Evolutionary conservation across 768 basidiomycete species (phyloP).

Genomic region (Pleurotus eryngii): DNA sequence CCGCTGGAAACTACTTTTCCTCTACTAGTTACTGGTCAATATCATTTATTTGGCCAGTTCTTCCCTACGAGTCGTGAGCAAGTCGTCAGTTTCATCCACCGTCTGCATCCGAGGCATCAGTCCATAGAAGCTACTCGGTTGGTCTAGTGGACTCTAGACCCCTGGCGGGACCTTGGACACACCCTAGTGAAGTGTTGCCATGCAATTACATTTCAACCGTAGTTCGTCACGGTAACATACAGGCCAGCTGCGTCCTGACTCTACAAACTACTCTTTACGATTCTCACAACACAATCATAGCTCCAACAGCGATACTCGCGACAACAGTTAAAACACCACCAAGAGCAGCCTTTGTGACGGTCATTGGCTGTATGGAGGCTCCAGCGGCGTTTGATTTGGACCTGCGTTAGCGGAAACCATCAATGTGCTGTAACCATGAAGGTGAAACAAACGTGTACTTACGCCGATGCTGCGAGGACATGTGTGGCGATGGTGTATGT

Average conservation of each 20-base stretch:
- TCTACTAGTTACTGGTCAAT: not conserved
- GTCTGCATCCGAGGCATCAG: no score
- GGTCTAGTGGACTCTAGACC: no score
- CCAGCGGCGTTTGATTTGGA: conserved; percentile 6
- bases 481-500: conserved; percentile 4
- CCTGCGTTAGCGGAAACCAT: not conserved
- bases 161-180: no score
- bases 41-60: not conserved
- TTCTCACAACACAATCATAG: not conserved
- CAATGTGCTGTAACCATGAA: not conserved
- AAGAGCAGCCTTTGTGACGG: not conserved
- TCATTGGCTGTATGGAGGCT: not conserved
- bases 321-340: conserved; percentile 1
- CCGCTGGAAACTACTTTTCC: not conserved
- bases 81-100: not conserved
- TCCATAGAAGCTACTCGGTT: no score
- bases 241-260: conserved; percentile 8
- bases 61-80: not conserved
- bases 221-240: not conserved
- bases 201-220: not conserved
- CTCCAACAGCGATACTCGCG: not conserved
- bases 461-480: conserved; percentile 3
- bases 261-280: not conserved
- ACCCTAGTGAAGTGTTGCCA: no score
- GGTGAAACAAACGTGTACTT: not conserved